Evolutionary conservation across 139 green algal species (phyloP).

Genomic region (Picochlorum sp.): DNA sequence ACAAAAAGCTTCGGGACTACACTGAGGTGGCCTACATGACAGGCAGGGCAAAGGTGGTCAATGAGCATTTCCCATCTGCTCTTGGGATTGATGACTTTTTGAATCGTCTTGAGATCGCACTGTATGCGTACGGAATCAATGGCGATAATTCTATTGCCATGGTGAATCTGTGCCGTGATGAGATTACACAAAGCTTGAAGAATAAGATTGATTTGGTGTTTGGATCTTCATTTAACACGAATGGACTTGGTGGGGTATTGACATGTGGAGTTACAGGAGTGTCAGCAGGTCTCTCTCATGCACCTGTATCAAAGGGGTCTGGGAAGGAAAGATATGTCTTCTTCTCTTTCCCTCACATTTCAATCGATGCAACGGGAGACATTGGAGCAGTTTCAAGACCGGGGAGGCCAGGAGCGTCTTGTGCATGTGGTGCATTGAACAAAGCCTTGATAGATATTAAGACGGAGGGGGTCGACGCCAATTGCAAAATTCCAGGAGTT

Average conservation of each 20-base stretch:
- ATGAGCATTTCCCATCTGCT: constrained; percentile 53
- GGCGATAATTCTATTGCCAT: constrained; percentile 74
- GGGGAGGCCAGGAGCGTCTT: constrained; percentile 39
- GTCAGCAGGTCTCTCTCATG: constrained; percentile 49
- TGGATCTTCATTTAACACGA: constrained; percentile 69
- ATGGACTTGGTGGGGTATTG: constrained; percentile 72
- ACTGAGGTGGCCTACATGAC: constrained; percentile 19
- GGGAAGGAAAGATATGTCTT: constrained; percentile 83
- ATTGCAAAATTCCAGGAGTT: constrained; percentile 48
- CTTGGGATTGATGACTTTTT: constrained; percentile 75
- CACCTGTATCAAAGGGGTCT: constrained; percentile 22
- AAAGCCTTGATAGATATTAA: constrained; percentile 42
- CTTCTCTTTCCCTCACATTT: constrained; percentile 85
- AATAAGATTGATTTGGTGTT: constrained; percentile 67
- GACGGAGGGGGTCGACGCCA: constrained; percentile 21
- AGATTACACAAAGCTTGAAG: constrained; percentile 65
- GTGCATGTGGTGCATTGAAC: constrained; percentile 75
- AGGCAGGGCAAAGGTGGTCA: constrained; percentile 13
- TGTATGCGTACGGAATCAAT: constrained; percentile 63
- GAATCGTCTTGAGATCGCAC: constrained; percentile 54
- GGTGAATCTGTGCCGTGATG: constrained; percentile 82
- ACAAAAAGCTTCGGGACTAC: constrained; percentile 5
- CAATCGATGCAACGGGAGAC: constrained; percentile 55
- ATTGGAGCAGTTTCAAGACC: constrained; percentile 58
- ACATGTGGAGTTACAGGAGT: constrained; percentile 72